Base-by-base conservation (phyloP, 2,329 filamentous ascomycete species). In the Calonectria pteridis region DNA sequence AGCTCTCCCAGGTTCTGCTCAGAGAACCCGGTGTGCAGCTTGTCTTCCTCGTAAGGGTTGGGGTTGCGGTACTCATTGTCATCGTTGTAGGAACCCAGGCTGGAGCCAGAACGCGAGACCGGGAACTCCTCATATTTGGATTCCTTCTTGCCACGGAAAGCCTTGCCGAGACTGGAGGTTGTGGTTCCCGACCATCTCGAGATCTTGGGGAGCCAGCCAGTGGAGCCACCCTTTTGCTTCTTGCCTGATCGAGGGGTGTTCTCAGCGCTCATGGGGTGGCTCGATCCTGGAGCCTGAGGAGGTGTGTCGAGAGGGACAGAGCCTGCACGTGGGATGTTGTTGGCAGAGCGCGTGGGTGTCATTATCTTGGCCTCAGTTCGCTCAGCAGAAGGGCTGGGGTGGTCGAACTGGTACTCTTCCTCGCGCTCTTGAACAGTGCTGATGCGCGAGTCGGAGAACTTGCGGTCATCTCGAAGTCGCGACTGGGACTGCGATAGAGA, bases 151-250 rank as follows among this genome's bases (percentile, higher is more conserved):
- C 88, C 91, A 50, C 93, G 91, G 83, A 96, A 94, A 50, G 93
- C 94, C 78, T 94, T 93, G 55, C 94, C 93, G 53, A 95, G 92
- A 74, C 95, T 98, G 0, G 95, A 98, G 5, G 96, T 91, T 0
- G 97, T 99, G 2, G 96, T 98, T 86, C 97, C 97, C 0, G 96
- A 98, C 97, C 97, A 99, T 53, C 97, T 92, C 7, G 97, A 98
- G 75, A 98, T 96, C 87, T 98, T 98, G 29, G 96, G 95, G 75
- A 98, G 94, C 88, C 91, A 92, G 66, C 90, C 88, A 0, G 94
- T 95, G 0, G 95, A 97, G 72, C 92, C 92, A 81, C 91, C 96
- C 83, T 98, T 98, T 86, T 97, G 94, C 86, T 98, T 98, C 84
- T 94, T 95, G 7, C 95, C 93, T 1, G 91, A 92, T 50, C 82